Evolutionary conservation across 1,284 basidiomycete genomes (phyloP).

Genomic region (Bjerkandera adusta): DNA sequence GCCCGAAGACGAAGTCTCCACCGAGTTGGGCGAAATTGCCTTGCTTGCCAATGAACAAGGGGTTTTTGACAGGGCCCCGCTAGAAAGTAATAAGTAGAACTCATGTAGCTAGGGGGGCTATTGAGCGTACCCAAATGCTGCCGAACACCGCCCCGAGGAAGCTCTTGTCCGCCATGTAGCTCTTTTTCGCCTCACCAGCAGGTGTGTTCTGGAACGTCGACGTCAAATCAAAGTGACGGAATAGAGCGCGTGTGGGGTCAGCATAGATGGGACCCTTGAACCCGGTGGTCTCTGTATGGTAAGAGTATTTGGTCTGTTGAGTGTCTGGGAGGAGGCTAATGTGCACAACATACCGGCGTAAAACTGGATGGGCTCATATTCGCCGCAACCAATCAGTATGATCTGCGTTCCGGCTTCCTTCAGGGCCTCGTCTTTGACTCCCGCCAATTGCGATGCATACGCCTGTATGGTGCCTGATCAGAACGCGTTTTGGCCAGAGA

Average conservation of each 20-base stretch:
- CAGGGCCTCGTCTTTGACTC: slow-evolving; percentile 43
- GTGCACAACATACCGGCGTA: slow-evolving; percentile 57
- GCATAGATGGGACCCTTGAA: slow-evolving; percentile 54
- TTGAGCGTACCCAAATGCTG: slow-evolving; percentile 46
- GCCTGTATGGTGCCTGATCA: slow-evolving; percentile 32
- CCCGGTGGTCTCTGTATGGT: slow-evolving; percentile 40
- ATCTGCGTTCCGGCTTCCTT: slow-evolving; percentile 41
- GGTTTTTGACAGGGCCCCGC: slow-evolving; percentile 45
- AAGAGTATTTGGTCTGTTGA: neutral
- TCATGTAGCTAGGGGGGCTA: neutral
- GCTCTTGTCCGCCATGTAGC: slow-evolving; percentile 40
- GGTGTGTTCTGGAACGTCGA: slow-evolving; percentile 45
- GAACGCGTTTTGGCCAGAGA: slow-evolving; percentile 5
- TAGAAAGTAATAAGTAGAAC: slow-evolving; percentile 20
- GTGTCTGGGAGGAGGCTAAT: neutral
- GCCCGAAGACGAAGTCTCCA: slow-evolving; percentile 61
- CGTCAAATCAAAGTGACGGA: slow-evolving; percentile 50
- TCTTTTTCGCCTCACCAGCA: slow-evolving; percentile 40
- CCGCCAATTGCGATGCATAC: slow-evolving; percentile 51
- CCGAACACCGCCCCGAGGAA: slow-evolving; percentile 32
- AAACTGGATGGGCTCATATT: slow-evolving; percentile 49
- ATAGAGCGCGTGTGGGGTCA: slow-evolving; percentile 54
- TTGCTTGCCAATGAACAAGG: slow-evolving; percentile 51
- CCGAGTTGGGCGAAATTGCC: slow-evolving; percentile 59
- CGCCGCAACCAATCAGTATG: slow-evolving; percentile 62